Percentiles rank a stretch among this genome's conserved stretches.
phyloP scores from a whole-genome alignment of 495 filamentous ascomycete genomes.

The Lasiosphaeria hispida region DNA sequence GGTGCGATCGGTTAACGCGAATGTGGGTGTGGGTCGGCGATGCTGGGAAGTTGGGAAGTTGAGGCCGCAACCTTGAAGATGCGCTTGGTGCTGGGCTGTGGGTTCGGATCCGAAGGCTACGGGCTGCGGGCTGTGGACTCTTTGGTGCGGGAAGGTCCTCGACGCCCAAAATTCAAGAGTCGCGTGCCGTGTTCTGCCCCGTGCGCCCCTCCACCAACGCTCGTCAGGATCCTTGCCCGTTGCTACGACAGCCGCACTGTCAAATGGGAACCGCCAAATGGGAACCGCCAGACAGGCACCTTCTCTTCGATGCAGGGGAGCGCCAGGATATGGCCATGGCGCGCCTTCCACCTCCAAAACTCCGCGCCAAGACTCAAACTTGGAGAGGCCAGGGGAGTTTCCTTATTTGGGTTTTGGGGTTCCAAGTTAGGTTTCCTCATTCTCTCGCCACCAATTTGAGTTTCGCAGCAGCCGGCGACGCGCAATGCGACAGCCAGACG shows the following conservation, averaged over 20 bases:
- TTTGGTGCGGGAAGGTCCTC: background rate
- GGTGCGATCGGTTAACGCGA: background rate
- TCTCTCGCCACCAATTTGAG: too few relatives aligned
- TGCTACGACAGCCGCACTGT: conserved; percentile 9
- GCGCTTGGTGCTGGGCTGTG: background rate
- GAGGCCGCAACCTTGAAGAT: conserved; percentile 1
- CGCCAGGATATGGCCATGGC: too few relatives aligned
- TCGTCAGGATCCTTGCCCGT: conserved; percentile 10
- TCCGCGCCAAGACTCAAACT: too few relatives aligned
- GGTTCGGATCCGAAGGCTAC: background rate
- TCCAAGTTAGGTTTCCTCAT: too few relatives aligned
- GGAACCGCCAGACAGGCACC: background rate
- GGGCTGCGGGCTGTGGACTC: background rate
- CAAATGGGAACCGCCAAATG: background rate
- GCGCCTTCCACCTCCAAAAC: too few relatives aligned
- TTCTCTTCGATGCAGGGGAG: too few relatives aligned
- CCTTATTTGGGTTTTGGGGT: too few relatives aligned
- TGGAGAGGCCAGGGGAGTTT: too few relatives aligned
- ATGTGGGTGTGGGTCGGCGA: background rate
- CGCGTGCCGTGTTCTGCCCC: conserved; percentile 12
- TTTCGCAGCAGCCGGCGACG: too few relatives aligned
- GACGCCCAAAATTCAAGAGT: background rate
- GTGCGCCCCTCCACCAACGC: conserved; percentile 6
- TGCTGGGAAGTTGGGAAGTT: background rate
- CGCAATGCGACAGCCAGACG: too few relatives aligned